Conservation (phyloP, 1,284 basidiomycete genomes). For the Ustilago bromivora region DNA sequence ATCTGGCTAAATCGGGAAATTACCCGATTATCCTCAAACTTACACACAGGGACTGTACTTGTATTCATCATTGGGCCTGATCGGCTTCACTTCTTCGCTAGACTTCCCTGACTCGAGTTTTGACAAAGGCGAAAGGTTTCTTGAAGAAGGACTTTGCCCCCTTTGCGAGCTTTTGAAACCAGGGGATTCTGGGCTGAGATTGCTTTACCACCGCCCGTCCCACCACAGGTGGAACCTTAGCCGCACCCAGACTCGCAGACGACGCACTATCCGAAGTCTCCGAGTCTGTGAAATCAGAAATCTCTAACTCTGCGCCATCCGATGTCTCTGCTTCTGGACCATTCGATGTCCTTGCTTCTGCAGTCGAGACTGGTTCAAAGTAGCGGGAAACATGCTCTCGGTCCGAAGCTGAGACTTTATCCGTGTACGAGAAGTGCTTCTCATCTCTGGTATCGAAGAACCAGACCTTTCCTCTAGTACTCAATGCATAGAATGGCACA, state of each 20-base stretch:
- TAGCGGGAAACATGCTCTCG: not conserved
- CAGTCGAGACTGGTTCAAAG: not conserved
- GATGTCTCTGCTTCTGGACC: too few species aligned
- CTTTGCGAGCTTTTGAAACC: not conserved
- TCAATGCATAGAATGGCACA: slow-evolving; percentile 13
- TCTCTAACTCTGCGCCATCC: too few species aligned
- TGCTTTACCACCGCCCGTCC: not conserved
- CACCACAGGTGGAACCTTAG: not conserved
- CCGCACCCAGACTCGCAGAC: too few species aligned
- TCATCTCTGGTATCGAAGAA: slow-evolving; percentile 21
- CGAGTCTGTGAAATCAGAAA: too few species aligned
- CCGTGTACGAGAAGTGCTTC: slow-evolving; percentile 11
- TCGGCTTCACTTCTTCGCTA: not conserved
- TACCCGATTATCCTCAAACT: too few species aligned
- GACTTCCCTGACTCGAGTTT: not conserved
- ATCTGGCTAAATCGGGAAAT: too few species aligned
- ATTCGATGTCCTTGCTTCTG: not conserved
- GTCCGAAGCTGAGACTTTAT: slow-evolving; percentile 8
- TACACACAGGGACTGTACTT: too few species aligned
- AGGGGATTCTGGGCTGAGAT: not conserved
- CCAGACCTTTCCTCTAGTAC: slow-evolving; percentile 10
- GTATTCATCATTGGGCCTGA: too few species aligned
- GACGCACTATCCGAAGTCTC: too few species aligned
- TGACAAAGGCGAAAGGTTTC: not conserved
- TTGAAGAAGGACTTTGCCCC: not conserved